Conservation (phyloP, 495 filamentous ascomycete species). For the Aspergillus bridgeri region DNA sequence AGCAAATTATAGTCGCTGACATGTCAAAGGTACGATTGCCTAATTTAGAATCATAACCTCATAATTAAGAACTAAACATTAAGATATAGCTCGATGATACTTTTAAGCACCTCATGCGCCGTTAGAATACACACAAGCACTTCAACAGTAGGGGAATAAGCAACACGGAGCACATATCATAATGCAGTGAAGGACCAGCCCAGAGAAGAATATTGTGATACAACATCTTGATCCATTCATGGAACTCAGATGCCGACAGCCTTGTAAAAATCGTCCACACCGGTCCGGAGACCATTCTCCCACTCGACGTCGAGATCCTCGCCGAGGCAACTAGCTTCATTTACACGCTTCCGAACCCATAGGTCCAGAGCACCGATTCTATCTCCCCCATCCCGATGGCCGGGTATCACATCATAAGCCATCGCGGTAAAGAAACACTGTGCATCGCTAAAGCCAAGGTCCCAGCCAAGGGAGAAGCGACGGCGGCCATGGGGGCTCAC, state of each 20-base stretch:
- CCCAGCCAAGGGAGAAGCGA: constrained; percentile 50
- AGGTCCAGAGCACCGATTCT: constrained; percentile 52
- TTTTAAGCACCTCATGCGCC: background rate
- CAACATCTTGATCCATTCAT: background rate
- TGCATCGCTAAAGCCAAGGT: constrained; percentile 50
- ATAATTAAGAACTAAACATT: background rate
- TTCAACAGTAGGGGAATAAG: background rate
- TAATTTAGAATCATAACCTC: background rate
- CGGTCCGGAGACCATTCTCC: constrained; percentile 50
- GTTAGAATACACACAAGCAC: background rate
- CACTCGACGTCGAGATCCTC: constrained; percentile 47
- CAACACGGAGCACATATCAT: background rate
- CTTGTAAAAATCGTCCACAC: constrained; percentile 39
- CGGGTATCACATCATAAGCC: constrained; percentile 13
- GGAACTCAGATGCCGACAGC: constrained; percentile 18
- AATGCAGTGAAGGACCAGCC: background rate
- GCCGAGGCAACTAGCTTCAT: constrained; percentile 36
- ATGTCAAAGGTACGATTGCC: background rate
- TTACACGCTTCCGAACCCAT: constrained; percentile 52
- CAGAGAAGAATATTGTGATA: background rate
- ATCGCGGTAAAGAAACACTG: constrained; percentile 42
- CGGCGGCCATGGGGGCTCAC: constrained; percentile 50
- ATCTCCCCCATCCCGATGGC: constrained; percentile 24
- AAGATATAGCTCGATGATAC: background rate
- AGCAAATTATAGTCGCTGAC: background rate